phyloP scores from a whole-genome alignment of 2,329 filamentous ascomycete genomes.

The Aspergillus brasiliensis region DNA sequence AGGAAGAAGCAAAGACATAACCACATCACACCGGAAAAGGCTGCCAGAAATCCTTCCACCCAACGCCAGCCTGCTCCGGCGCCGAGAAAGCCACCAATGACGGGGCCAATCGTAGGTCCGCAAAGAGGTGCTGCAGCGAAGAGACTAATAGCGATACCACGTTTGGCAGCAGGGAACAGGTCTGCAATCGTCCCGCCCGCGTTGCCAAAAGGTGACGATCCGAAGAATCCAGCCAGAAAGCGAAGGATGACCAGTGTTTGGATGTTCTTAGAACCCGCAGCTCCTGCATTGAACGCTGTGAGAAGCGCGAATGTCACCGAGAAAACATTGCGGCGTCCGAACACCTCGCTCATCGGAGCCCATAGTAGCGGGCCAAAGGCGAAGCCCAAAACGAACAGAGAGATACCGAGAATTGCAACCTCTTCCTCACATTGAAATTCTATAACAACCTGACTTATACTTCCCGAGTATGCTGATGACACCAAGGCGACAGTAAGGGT shows the following conservation, averaged over 20 bases:
- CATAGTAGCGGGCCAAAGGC: constrained; percentile 50
- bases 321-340: constrained; percentile 40
- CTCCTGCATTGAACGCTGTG: constrained; percentile 63
- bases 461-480: constrained; percentile 47
- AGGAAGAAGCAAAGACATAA: constrained; percentile 32
- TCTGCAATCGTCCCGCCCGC: constrained; percentile 65
- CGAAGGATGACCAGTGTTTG: constrained; percentile 65
- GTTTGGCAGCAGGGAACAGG: constrained; percentile 57
- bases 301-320: constrained; percentile 44
- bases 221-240: constrained; percentile 67
- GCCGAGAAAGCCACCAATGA: constrained; percentile 68
- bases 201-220: constrained; percentile 64
- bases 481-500: constrained; percentile 47
- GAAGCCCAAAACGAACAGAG: constrained; percentile 51
- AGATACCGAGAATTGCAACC: constrained; percentile 47
- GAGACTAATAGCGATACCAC: constrained; percentile 63
- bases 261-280: constrained; percentile 61
- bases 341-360: constrained; percentile 44
- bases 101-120: constrained; percentile 65
- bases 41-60: constrained; percentile 66
- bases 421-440: constrained; percentile 41
- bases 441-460: constrained; percentile 36
- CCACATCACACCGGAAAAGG: constrained; percentile 65
- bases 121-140: constrained; percentile 70
- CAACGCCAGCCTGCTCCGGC: constrained; percentile 68